phyloP scores from a whole-genome alignment of 2,329 filamentous ascomycete species.

The Fusarium duplospermum region DNA sequence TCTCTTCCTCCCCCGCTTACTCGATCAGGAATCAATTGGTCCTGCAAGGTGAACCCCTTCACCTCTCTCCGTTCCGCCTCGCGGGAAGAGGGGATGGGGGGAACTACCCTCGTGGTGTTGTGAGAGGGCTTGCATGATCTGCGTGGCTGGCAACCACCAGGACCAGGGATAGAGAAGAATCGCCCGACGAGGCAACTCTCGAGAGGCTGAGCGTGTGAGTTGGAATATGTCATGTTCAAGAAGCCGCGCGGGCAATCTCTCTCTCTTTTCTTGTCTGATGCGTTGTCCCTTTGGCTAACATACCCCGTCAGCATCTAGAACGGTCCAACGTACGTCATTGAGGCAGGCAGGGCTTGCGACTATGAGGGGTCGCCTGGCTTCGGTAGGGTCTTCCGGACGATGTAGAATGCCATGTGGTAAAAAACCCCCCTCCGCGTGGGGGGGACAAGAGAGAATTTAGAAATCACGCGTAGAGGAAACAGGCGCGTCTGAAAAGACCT shows the following conservation, averaged over 20 bases:
- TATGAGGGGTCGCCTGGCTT: constrained; percentile 3
- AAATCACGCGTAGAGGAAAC: constrained; percentile 10
- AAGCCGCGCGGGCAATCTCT: background rate
- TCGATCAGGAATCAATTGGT: constrained; percentile 10
- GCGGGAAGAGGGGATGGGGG: background rate
- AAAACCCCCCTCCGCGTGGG: constrained; percentile 9
- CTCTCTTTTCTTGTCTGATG: constrained; percentile 19
- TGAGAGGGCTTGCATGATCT: constrained; percentile 27
- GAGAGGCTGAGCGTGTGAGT: constrained; percentile 3
- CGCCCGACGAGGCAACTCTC: background rate
- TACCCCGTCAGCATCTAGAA: constrained; percentile 41
- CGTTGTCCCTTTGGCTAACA: constrained; percentile 21
- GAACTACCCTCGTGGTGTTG: constrained; percentile 8
- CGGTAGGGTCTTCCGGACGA: constrained; percentile 9
- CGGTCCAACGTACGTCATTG: constrained; percentile 42
- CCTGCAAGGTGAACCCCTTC: constrained; percentile 7
- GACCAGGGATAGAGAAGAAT: constrained; percentile 16
- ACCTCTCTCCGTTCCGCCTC: constrained; percentile 2
- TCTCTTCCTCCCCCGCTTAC: constrained; percentile 11
- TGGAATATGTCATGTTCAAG: constrained; percentile 22
- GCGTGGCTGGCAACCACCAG: constrained; percentile 26
- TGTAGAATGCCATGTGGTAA: constrained; percentile 10
- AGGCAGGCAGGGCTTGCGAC: constrained; percentile 22
- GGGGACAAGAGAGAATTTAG: constrained; percentile 12
- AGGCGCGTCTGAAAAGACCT: background rate